Base-by-base conservation (phyloP, 2,329 filamentous ascomycete species). In the Hypoxylon sp. region DNA sequence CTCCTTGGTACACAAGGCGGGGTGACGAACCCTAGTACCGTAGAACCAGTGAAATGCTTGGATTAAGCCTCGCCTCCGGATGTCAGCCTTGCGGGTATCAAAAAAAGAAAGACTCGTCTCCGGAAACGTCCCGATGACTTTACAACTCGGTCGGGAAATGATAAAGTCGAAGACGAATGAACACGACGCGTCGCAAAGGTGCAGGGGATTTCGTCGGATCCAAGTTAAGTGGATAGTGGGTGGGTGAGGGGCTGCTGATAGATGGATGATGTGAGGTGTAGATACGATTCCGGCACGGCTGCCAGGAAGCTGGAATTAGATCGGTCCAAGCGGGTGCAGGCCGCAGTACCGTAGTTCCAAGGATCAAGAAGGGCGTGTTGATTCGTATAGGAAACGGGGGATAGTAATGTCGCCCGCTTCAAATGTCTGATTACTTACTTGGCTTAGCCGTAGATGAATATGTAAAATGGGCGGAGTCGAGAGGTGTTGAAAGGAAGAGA, bases 251-350 rank as follows among this genome's bases (percentile, higher is more conserved):
- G 61, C 59, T 31, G 54, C 42, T 51, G 51, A 61, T 61, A 63
- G 64, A 61, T 58, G 66, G 66, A 67, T 63, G 63, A 70, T 65
- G 63, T 65, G 66, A 71, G 66, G 66, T 42, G 64, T 67, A 65
- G 66, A 69, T 66, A 67, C 47, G 60, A 71, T 60, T 71, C 51
- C 60, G 64, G 64, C 46, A 67, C 72, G 66, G 65, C 55, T 72
- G 51, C 60, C 68, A 70, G 66, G 68, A 69, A 71, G 72, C 70
- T 73, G 71, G 70, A 66, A 64, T 62, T 63, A 70, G 66, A 67
- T 69, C 66, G 71, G 71, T 72, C 37, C 67, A 76, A 69, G 67
- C 75, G 74, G 74, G 75, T 77, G 75, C 75, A 77, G 75, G 74
- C 75, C 74, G 73, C 74, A 71, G 73, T 75, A 70, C 74, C 73